Evolutionary conservation across 192 early-diverging fungal genomes (phyloP), one percentile per base, ranked within the genome.

Genomic region (Coemansia sp.): DNA sequence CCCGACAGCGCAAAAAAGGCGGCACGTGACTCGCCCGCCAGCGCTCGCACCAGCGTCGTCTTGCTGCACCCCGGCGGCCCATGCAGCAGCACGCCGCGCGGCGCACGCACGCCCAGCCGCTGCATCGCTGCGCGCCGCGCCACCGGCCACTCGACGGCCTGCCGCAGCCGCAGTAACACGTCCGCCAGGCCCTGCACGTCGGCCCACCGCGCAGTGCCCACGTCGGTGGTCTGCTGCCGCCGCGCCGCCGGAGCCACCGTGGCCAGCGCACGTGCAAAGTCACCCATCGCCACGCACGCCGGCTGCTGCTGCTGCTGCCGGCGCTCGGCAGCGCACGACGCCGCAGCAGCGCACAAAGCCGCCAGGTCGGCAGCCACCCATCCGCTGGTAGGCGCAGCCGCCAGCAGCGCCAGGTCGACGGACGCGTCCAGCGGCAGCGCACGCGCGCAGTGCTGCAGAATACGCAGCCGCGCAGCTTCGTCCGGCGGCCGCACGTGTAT

Each of bases 31-130:
- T 84, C 84, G n/a, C 84, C 80, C 0, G 95, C 96, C 50, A 98
- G 87, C 12, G 89, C 82, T 63, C 87, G 91, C 9, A 91, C 93
- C 7, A 99, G 72, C 0, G 95, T 96, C 1, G 97, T 99, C 66
- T 99, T 99, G 77, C 90, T 92, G 71, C 96, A 99, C 10, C 94
- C 97, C 2, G 97, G 95, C 18, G 97, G 97, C 3, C 97, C 97
- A 69, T 95, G 94, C 8, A 99, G 73, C 15, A 99, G 70, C 1
- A 99, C 86, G 2, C 97, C 97, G 17, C 89, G 71, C 0, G 93
- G 88, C 0, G 89, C 87, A 34, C 77, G 82, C 25, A 99, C 58
- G 3, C 97, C 94, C 12, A 99, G 71, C 21, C 87, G 73, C 22
- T 48, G 40, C 69, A 91, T 92, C 5, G 86, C 82, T 4, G 82